Evolutionary conservation across 2,329 filamentous ascomycete species (phyloP).

Genomic region (Hymenoscyphus scutula): DNA sequence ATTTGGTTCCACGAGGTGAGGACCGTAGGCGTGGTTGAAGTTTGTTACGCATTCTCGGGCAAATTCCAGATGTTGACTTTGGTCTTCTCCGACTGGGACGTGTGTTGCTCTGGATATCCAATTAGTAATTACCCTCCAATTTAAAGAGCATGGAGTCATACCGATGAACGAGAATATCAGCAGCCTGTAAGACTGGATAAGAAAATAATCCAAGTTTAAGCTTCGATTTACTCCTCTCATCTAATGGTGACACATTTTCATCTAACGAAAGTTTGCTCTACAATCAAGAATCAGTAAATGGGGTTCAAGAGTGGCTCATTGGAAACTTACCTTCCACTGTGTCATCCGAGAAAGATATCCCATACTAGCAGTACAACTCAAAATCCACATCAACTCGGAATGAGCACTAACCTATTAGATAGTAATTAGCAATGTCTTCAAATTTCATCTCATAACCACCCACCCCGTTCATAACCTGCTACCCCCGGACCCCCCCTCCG

Average conservation of each 20-base stretch:
- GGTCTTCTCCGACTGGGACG: slow-evolving; percentile 95
- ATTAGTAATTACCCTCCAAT: slow-evolving; percentile 13
- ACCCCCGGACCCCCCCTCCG: background rate
- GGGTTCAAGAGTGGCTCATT: background rate
- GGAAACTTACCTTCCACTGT: slow-evolving; percentile 80
- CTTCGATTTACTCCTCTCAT: slow-evolving; percentile 56
- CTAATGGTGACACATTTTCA: slow-evolving; percentile 56
- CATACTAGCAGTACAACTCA: slow-evolving; percentile 87
- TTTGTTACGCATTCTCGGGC: slow-evolving; percentile 79
- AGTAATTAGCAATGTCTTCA: background rate
- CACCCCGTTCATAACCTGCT: background rate
- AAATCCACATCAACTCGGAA: slow-evolving; percentile 92
- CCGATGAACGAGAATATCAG: slow-evolving; percentile 86
- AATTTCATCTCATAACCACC: background rate
- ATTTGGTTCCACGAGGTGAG: slow-evolving; percentile 63
- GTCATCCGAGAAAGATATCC: slow-evolving; percentile 98
- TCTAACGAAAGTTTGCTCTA: slow-evolving; percentile 72
- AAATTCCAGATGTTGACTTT: slow-evolving; percentile 91
- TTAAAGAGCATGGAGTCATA: slow-evolving; percentile 36
- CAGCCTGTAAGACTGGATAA: slow-evolving; percentile 93
- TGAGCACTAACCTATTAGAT: slow-evolving; percentile 67
- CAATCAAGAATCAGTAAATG: background rate
- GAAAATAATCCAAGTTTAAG: slow-evolving; percentile 90
- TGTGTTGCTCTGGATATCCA: slow-evolving; percentile 68
- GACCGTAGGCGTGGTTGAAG: slow-evolving; percentile 75